Conservation (phyloP, 345 rosid genomes). For the Eucalyptus dawsonii region DNA sequence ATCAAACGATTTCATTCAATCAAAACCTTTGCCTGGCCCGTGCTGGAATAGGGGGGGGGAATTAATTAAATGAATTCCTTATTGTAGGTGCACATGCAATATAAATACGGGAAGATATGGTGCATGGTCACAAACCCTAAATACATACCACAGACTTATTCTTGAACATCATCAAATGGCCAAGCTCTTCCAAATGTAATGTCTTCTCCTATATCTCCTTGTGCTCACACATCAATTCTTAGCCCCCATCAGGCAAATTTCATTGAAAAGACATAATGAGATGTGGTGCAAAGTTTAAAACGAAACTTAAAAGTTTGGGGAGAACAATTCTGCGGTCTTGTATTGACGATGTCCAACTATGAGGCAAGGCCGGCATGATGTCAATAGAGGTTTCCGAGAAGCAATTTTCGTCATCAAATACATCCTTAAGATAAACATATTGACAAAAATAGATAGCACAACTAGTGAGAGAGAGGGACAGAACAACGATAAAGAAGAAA, state of each 20-base stretch:
- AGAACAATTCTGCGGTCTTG: fast-evolving
- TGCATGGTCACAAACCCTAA: background rate
- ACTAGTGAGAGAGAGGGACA: background rate
- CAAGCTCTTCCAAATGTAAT: background rate
- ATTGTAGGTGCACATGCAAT: background rate
- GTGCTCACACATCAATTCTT: background rate
- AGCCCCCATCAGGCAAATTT: background rate
- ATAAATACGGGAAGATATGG: background rate
- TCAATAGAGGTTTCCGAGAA: background rate
- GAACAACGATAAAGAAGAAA: background rate
- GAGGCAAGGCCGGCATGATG: background rate
- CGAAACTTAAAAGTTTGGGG: too few relatives aligned
- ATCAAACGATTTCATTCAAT: background rate
- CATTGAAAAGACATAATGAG: background rate
- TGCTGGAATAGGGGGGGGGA: background rate
- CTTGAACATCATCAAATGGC: background rate
- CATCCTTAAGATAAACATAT: background rate
- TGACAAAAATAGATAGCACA: background rate
- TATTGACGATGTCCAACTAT: background rate
- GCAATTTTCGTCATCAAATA: background rate
- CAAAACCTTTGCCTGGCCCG: background rate
- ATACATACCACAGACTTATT: background rate
- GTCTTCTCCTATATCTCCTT: background rate
- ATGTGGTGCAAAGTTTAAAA: background rate
- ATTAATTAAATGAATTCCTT: background rate